phyloP scores from a whole-genome alignment of 1,139 yeast species.

The Saccharomyces hybrid region DNA sequence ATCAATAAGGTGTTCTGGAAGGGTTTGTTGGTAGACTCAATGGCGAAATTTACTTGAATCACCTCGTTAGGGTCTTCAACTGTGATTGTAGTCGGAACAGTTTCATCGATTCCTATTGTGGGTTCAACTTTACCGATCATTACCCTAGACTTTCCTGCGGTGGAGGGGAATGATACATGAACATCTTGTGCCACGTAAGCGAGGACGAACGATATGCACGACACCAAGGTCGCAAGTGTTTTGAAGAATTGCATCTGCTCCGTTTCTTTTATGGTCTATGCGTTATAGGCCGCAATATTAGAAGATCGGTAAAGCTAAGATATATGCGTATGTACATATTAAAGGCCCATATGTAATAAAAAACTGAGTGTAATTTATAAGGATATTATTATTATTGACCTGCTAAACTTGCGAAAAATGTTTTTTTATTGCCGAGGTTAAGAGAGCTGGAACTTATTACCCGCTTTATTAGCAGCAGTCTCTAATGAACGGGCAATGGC shows the following conservation, averaged over 20 bases:
- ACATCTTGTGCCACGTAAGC: constrained; percentile 14
- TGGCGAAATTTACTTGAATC: constrained; percentile 16
- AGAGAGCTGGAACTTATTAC: constrained; percentile 7
- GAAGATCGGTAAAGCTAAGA: background rate
- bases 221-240: constrained; percentile 5
- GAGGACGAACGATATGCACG: constrained; percentile 8
- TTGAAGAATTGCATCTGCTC: background rate
- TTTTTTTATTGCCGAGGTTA: background rate
- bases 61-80: constrained; percentile 9
- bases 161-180: constrained; percentile 5
- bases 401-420: constrained; percentile 2
- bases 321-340: background rate
- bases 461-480: constrained; percentile 8
- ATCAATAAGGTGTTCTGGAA: constrained; percentile 20
- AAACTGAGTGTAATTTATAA: constrained; percentile 3
- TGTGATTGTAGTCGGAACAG: constrained; percentile 6
- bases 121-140: constrained; percentile 9
- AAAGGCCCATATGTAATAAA: background rate
- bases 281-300: background rate
- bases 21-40: constrained; percentile 13
- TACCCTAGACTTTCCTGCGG: constrained; percentile 6
- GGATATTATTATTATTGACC: background rate
- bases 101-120: constrained; percentile 4
- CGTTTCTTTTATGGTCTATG: background rate
- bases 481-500: constrained; percentile 9